Base-by-base conservation (phyloP, 2,329 filamentous ascomycete genomes). In the Arthrobotrys pseudoclavata region DNA sequence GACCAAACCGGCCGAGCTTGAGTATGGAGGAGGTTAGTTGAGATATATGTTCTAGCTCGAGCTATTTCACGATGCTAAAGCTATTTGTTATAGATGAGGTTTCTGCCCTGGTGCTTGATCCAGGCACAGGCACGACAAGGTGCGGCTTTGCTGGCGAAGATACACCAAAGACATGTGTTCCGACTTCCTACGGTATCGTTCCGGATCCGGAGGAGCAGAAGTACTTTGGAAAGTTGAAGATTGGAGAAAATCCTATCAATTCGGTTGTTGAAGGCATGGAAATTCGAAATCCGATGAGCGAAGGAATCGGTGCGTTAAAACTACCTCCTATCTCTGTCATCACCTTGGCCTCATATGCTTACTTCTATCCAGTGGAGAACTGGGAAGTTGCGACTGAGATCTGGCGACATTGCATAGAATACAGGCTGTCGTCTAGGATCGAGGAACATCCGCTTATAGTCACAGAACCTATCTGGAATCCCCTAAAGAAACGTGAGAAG, bases 121-220 rank as follows among this genome's bases (percentile, higher is more conserved):
- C 96, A 2, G 96, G 96, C 79, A 97, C 94, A 86, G 93, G 92
- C 83, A 91, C 90, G 81, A 94, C 92, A 47, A 94, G 96, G 85
- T 96, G 94, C 76, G 96, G 96, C 74, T 99, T 98, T 83, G 96
- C 96, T 12, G 96, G 96, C 83, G 96, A 99, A 88, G 96, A 99
- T 85, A 91, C 94, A 0, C 96, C 96, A 81, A 98, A 98, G 86
- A 94, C 93, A 31, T 90, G 98, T 71, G 88, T 97, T 74, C 94
- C 95, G 29, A 96, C 94, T 52, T 93, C 92, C 85, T 99, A 99
- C 85, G 94, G 92, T 79, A 82, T 84, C 18, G 81, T 84, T 47
- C 83, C 86, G 79, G 80, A 76, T 18, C 76, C 67, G 37, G 85
- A 85, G 69, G 86, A 88, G 61, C 45, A 45, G 13, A 79, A 79